Evolutionary conservation across 2,329 filamentous ascomycete species (phyloP).

Genomic region (Chrysoporthe deuterocubensis): DNA sequence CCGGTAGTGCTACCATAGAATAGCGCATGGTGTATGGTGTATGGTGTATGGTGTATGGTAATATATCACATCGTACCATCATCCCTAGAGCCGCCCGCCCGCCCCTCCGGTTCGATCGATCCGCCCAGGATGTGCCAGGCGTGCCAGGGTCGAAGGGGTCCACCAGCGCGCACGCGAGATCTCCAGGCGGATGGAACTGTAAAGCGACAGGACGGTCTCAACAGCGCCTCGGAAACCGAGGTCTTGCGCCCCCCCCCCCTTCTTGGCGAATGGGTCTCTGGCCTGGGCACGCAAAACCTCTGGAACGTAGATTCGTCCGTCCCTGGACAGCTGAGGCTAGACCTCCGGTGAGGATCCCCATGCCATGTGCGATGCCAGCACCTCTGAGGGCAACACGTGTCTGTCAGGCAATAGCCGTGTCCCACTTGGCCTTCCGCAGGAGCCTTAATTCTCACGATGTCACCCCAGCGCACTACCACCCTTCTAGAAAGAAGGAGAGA

Average conservation of each 20-base stretch:
- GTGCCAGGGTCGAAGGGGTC: background rate
- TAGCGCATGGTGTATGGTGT: too few species aligned
- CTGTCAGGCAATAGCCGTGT: background rate
- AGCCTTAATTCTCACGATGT: background rate
- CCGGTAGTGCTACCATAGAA: too few species aligned
- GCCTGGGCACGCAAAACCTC: too few species aligned
- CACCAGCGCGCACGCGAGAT: background rate
- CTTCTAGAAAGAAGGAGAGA: too few species aligned
- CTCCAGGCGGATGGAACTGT: background rate
- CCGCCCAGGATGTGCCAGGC: background rate
- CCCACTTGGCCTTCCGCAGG: background rate
- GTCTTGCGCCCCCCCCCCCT: background rate
- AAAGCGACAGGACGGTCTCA: background rate
- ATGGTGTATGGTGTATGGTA: too few species aligned
- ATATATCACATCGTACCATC: too few species aligned
- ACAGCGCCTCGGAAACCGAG: background rate
- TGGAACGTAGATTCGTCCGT: too few species aligned
- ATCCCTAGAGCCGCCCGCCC: background rate
- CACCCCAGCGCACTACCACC: background rate
- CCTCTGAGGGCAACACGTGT: background rate
- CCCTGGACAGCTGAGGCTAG: too few species aligned
- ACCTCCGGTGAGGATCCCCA: background rate
- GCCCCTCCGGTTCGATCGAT: background rate
- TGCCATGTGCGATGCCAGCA: background rate
- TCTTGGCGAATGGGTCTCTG: too few species aligned